phyloP scores from a whole-genome alignment of 129 eudicot species.

The Flaveria linearis region DNA sequence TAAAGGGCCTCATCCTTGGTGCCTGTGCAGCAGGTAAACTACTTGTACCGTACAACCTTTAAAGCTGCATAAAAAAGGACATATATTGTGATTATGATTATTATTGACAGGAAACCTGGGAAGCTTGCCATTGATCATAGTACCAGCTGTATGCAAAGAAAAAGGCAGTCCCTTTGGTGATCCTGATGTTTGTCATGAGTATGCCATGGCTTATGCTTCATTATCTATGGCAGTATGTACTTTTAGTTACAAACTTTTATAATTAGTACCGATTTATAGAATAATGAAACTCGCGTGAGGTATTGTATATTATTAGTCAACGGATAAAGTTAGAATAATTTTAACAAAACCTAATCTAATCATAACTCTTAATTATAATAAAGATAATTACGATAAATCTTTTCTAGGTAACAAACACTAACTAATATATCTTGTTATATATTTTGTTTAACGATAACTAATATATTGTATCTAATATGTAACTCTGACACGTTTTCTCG shows the following conservation, averaged over 20 bases:
- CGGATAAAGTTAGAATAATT: no score
- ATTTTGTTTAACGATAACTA: no score
- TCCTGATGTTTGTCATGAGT: constrained; percentile 42
- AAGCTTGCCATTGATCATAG: constrained; percentile 53
- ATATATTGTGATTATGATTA: not conserved
- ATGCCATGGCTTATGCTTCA: constrained; percentile 62
- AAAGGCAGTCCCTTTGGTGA: constrained; percentile 70
- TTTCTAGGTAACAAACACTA: no score
- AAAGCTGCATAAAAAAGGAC: not conserved
- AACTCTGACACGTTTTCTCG: not conserved
- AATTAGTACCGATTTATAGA: no score
- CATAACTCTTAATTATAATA: no score
- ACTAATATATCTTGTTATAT: no score
- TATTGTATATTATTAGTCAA: no score
- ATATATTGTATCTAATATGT: no score
- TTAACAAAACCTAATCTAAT: no score
- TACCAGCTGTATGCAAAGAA: constrained; percentile 69
- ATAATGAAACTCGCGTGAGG: no score
- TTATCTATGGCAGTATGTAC: constrained; percentile 60
- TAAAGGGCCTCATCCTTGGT: constrained; percentile 67
- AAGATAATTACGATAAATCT: no score
- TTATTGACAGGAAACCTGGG: constrained; percentile 53
- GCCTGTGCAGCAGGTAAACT: constrained; percentile 63
- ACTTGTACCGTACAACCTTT: not conserved
- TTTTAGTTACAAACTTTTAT: not conserved